These are phyloP conservation scores for Chenopodium berlandieri DNA, from an alignment of 148 eudicot species.

Conservation along the genomic window DNA sequence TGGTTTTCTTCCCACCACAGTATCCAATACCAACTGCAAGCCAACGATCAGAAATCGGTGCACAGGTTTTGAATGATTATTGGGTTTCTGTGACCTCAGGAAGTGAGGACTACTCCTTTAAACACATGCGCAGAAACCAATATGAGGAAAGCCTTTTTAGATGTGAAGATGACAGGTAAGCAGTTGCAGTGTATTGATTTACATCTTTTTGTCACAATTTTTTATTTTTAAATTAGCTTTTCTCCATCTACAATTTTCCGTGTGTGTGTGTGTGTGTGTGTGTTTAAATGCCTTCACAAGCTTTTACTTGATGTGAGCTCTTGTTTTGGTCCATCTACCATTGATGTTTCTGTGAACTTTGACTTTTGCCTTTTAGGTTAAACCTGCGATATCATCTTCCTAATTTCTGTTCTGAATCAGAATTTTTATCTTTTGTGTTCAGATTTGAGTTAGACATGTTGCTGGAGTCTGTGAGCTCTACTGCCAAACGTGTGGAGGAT, in stretches of 20 bases:
- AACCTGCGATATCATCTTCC: background rate
- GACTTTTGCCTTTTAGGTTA: background rate
- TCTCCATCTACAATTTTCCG: background rate
- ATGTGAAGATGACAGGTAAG: constrained; percentile 98
- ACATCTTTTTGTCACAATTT: background rate
- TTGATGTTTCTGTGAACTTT: background rate
- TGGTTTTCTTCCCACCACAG: constrained; percentile 41
- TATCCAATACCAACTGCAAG: constrained; percentile 89
- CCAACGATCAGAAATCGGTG: constrained; percentile 88
- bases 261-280: too few relatives aligned
- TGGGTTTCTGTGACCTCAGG: constrained; percentile 99
- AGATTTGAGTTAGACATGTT: constrained; percentile 99
- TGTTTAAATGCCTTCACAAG: background rate
- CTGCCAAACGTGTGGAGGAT: constrained; percentile 80
- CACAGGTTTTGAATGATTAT: constrained; percentile 78
- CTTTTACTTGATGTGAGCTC: background rate
- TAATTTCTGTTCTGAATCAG: background rate
- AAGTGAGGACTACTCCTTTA: constrained; percentile 96
- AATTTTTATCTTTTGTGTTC: constrained; percentile 20
- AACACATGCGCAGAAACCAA: constrained; percentile 99
- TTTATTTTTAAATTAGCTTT: background rate
- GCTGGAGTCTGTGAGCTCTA: constrained; percentile 85
- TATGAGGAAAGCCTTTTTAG: constrained; percentile 97
- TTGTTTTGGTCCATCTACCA: background rate
- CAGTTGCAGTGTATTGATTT: constrained; percentile 6